phyloP scores from a whole-genome alignment of 495 filamentous ascomycete species.

The Aspergillus bertholletiae region DNA sequence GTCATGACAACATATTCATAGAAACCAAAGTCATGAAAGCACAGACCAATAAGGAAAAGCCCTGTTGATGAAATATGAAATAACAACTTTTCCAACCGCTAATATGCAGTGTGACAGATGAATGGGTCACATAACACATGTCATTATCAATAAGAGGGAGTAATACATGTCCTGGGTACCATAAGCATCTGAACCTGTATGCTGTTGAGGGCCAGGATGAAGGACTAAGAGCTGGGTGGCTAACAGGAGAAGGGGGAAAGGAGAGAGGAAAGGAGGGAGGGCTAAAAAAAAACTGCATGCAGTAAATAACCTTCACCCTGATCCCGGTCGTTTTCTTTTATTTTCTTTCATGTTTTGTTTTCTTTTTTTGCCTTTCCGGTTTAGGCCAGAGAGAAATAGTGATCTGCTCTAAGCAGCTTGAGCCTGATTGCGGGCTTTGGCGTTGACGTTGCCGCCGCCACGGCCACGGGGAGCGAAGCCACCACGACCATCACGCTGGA shows the following conservation, averaged over 20 bases:
- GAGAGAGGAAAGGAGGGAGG: constrained; percentile 8
- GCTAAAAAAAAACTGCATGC: background rate
- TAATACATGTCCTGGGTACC: constrained; percentile 41
- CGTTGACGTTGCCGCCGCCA: constrained; percentile 47
- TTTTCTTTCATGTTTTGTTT: constrained; percentile 6
- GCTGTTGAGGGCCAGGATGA: constrained; percentile 18
- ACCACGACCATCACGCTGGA: constrained; percentile 62
- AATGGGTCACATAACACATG: constrained; percentile 45
- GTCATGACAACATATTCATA: constrained; percentile 12
- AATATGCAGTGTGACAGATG: constrained; percentile 43
- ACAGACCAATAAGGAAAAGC: constrained; percentile 18
- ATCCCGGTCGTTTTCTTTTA: background rate
- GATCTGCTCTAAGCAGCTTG: constrained; percentile 42
- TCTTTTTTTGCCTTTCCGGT: background rate
- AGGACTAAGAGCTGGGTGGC: constrained; percentile 13
- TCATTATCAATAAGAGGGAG: constrained; percentile 45
- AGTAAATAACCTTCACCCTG: background rate
- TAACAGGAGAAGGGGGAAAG: constrained; percentile 5
- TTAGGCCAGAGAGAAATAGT: background rate
- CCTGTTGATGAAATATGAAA: constrained; percentile 31
- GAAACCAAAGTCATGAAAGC: constrained; percentile 16
- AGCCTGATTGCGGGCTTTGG: constrained; percentile 47
- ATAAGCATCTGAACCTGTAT: constrained; percentile 14
- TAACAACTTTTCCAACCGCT: constrained; percentile 48
- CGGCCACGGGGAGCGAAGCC: constrained; percentile 51